Base-by-base conservation (phyloP, 2,329 filamentous ascomycete genomes). In the Atkinsonella texensis region DNA sequence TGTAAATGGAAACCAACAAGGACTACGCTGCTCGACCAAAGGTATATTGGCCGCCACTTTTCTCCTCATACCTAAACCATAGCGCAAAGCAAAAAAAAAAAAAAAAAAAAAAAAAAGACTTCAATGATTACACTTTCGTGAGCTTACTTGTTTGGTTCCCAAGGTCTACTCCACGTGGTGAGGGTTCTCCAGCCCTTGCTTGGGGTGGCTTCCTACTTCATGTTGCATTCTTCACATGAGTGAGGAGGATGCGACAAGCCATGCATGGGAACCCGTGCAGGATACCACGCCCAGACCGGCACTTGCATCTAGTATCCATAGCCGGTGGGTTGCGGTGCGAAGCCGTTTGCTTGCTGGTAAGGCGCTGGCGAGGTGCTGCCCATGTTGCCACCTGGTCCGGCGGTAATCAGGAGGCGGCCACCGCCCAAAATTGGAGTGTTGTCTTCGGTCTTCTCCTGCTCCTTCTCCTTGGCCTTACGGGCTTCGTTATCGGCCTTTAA, bases 401-500 rank as follows among this genome's bases (percentile, higher is more conserved):
- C 89, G 39, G 93, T 98, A 60, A 98, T 86, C 90, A 98, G 95
- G 49, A 98, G 79, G 50, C 93, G 83, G 57, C 83, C 85, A 56
- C 82, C 85, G 50, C 91, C 90, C 28, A 98, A 80, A 62, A 98
- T 97, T 5, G 93, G 93, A 1, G 89, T 90, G 68, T 87, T 91
- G 63, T 95, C 89, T 63, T 97, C 90, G 52, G 90, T 87, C 74
- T 88, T 91, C 74, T 91, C 81, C 58, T 79, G 73, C 52, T 79
- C 77, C 60, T 74, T 73, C 62, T 93, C 87, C 57, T 82, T 83
- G 38, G 76, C 76, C 71, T 95, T 96, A 63, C 90, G 85, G 65
- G 90, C 87, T 70, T 98, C 94, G 65, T 97, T 98, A 71, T 98
- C 94, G 56, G 88, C 87, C 77, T 94, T 95, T 55, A 98, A 79